These are phyloP conservation scores for Blastomyces emzantsi DNA, from an alignment of 2,329 filamentous ascomycete species.

Conservation along the genomic window DNA sequence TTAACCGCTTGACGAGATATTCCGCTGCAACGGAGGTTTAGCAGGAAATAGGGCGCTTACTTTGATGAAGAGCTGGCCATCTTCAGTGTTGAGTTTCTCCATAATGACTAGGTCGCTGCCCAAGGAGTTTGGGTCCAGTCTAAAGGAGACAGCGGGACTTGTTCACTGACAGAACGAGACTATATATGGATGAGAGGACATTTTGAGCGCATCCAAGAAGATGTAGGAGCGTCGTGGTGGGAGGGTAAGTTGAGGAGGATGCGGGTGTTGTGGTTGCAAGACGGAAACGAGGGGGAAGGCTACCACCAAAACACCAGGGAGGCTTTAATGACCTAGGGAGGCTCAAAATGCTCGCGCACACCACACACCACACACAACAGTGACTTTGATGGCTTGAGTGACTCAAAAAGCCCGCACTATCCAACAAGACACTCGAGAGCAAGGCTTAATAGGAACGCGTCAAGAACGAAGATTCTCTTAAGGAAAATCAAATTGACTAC, in stretches of 20 bases:
- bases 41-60: slow-evolving; percentile 19
- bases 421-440: background rate
- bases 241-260: background rate
- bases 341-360: background rate
- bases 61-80: slow-evolving; percentile 43
- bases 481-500: background rate
- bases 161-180: slow-evolving; percentile 4
- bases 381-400: background rate
- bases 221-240: background rate
- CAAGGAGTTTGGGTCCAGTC: slow-evolving; percentile 24
- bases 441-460: background rate
- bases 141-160: slow-evolving; percentile 2
- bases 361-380: background rate
- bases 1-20: background rate
- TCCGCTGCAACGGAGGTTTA: background rate
- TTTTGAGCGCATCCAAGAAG: slow-evolving; percentile 8
- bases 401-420: background rate
- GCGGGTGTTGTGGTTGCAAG: background rate
- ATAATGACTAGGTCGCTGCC: slow-evolving; percentile 29
- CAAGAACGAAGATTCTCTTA: background rate
- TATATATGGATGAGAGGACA: slow-evolving; percentile 8
- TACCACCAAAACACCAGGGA: background rate
- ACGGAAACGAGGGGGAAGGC: background rate
- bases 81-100: slow-evolving; percentile 43
- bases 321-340: background rate